phyloP scores from a whole-genome alignment of 495 filamentous ascomycete genomes.

The Lindgomyces ingoldianus region DNA sequence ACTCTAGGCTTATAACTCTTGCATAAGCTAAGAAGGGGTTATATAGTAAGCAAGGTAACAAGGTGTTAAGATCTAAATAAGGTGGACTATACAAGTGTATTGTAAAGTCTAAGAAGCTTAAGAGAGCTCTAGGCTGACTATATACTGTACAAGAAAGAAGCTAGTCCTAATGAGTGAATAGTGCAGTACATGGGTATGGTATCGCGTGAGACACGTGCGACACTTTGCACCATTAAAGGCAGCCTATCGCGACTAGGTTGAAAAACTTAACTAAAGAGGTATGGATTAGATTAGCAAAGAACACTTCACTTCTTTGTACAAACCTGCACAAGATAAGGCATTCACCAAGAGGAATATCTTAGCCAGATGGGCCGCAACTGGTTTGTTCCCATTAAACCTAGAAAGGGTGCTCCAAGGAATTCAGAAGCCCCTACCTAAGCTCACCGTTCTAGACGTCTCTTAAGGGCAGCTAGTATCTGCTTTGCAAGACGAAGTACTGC shows the following conservation, averaged over 20 bases:
- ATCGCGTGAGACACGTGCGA: too few species aligned
- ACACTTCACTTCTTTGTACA: slow-evolving; percentile 5
- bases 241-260: slow-evolving; percentile 4
- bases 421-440: neutral
- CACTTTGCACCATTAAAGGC: neutral
- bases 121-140: too few species aligned
- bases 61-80: too few species aligned
- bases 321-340: slow-evolving; percentile 1
- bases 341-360: slow-evolving; percentile 10
- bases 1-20: too few species aligned
- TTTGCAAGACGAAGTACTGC: neutral
- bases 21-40: too few species aligned
- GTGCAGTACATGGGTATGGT: too few species aligned
- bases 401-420: slow-evolving; percentile 2
- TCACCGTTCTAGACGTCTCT: neutral
- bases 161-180: too few species aligned
- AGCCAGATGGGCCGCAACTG: slow-evolving; percentile 1
- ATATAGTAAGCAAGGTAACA: too few species aligned
- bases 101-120: too few species aligned
- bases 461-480: neutral
- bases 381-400: slow-evolving; percentile 7
- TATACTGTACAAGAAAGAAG: too few species aligned
- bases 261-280: neutral
- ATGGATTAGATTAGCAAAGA: slow-evolving; percentile 4
- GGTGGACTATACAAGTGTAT: too few species aligned